These are phyloP conservation scores for button mushroom (Agaricus bisporus) DNA, from an alignment of 768 basidiomycete species.

Conservation along the genomic window DNA sequence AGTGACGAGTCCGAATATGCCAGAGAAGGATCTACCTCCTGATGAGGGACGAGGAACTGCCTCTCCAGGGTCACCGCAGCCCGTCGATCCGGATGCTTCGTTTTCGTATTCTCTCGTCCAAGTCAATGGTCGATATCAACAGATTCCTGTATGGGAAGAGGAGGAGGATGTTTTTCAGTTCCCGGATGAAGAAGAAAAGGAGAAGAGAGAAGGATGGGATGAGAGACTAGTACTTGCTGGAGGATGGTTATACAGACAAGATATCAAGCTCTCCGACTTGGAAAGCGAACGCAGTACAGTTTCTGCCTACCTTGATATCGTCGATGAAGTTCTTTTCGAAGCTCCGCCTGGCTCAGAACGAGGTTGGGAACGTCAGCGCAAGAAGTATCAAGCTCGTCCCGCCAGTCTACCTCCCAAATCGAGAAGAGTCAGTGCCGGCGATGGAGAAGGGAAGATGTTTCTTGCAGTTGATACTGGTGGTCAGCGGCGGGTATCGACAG, in stretches of 20 bases:
- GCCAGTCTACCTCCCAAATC: conserved; percentile 22
- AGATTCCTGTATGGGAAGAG: conserved; percentile 80
- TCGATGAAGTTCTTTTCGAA: conserved; percentile 74
- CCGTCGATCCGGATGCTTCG: conserved; percentile 54
- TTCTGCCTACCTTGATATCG: conserved; percentile 61
- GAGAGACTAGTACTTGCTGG: conserved; percentile 73
- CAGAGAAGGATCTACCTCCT: conserved; percentile 25
- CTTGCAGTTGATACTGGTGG: conserved; percentile 18
- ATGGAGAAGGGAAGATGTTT: conserved; percentile 23
- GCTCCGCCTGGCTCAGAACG: conserved; percentile 42
- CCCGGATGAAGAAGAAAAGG: conserved; percentile 35
- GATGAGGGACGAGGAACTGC: conserved; percentile 23
- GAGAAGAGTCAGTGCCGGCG: conserved; percentile 46
- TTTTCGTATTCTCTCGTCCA: conserved; percentile 66
- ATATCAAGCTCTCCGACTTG: conserved; percentile 49
- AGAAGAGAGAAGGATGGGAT: conserved; percentile 74
- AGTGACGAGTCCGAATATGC: conserved; percentile 33
- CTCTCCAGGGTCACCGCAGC: conserved; percentile 14
- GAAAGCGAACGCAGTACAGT: conserved; percentile 53
- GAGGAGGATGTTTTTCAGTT: conserved; percentile 45
- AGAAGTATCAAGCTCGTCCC: conserved; percentile 3
- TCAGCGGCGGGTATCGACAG: conserved; percentile 54
- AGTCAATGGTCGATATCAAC: conserved; percentile 58
- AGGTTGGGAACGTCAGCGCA: conserved; percentile 33
- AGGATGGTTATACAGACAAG: conserved; percentile 77